These are phyloP conservation scores for Gentiana straminea DNA, from an alignment of 257 asterid species.

Conservation along the genomic window DNA sequence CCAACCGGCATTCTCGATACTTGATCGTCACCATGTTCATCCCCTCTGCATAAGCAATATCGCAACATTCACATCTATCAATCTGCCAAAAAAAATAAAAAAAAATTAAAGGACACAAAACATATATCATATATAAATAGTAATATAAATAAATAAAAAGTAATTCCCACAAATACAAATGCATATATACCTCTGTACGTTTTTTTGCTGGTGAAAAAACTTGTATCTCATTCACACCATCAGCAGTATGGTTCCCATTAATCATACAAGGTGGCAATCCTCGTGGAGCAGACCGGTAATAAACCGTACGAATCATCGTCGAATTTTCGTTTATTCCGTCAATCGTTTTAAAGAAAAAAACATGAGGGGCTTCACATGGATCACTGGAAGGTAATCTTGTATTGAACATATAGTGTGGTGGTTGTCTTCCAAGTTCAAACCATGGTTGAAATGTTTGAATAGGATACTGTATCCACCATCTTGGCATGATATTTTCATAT, in stretches of 20 bases:
- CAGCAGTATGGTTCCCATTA: neutral
- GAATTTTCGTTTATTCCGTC: neutral
- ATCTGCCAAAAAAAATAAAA: constrained; percentile 9
- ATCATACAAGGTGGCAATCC: neutral
- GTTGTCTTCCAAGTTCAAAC: neutral
- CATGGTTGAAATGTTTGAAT: constrained; percentile 7
- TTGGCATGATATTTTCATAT: constrained; percentile 42
- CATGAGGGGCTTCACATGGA: constrained; percentile 11
- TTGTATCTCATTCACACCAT: neutral
- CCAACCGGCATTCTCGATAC: constrained; percentile 11
- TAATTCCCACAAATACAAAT: neutral
- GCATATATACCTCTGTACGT: neutral
- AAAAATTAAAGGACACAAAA: no score
- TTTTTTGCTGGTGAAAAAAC: neutral
- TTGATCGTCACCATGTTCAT: neutral
- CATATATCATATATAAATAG: no score
- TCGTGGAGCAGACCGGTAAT: neutral
- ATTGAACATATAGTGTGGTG: constrained; percentile 8
- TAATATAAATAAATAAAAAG: neutral
- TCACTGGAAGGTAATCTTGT: neutral
- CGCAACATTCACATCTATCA: constrained; percentile 25
- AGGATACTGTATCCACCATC: constrained; percentile 32
- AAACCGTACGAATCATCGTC: neutral
- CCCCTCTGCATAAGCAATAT: constrained; percentile 3
- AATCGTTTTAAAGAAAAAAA: neutral